Evolutionary conservation across 768 basidiomycete species (phyloP).

Genomic region (Hortiboletus flavorubellus): DNA sequence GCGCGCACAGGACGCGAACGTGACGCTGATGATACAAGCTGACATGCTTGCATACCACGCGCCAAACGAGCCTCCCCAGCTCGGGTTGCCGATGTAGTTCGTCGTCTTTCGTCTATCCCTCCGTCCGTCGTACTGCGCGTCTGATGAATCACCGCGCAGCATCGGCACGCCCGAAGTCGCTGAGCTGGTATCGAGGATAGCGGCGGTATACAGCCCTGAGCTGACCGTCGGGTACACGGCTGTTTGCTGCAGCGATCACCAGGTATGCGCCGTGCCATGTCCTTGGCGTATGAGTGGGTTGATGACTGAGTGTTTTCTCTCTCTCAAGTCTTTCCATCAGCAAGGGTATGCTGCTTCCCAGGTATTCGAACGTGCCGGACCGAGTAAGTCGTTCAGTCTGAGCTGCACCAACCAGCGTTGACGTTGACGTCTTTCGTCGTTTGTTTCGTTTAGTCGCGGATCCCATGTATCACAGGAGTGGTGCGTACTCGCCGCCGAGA

Average conservation of each 20-base stretch:
- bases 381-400: constrained; percentile 38
- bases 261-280: constrained; percentile 39
- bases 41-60: constrained; percentile 90
- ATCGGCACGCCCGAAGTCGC: constrained; percentile 78
- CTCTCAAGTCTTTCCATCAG: constrained; percentile 64
- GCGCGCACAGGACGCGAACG: constrained; percentile 53
- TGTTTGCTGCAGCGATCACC: constrained; percentile 92
- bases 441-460: constrained; percentile 56
- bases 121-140: neutral
- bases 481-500: constrained; percentile 33
- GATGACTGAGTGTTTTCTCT: neutral
- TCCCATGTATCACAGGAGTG: constrained; percentile 87
- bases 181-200: constrained; percentile 70
- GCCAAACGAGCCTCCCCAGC: constrained; percentile 74
- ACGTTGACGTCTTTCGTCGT: neutral
- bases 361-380: constrained; percentile 84
- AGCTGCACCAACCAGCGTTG: neutral
- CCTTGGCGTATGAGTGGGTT: neutral
- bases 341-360: constrained; percentile 85
- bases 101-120: constrained; percentile 22
- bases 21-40: constrained; percentile 84
- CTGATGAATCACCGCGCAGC: constrained; percentile 35
- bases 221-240: constrained; percentile 64
- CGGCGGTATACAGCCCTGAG: constrained; percentile 79
- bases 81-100: constrained; percentile 73